Percentiles rank a stretch among this genome's conserved stretches.
Evolutionary conservation across 2,329 filamentous ascomycete species (phyloP).

Genomic region (Trichoderma sp.): DNA sequence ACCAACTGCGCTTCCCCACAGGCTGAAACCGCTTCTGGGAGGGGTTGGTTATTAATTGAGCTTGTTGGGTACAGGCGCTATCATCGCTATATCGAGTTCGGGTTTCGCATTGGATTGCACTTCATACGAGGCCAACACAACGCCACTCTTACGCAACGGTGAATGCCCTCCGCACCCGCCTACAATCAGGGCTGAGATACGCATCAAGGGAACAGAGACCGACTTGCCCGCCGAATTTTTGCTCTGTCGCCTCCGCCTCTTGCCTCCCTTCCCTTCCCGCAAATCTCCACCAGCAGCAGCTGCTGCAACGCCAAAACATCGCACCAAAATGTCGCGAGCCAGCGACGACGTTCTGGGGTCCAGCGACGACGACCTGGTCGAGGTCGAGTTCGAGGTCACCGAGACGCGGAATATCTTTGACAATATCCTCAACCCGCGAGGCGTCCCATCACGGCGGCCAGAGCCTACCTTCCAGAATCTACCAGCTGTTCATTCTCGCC

Average conservation of each 20-base stretch:
- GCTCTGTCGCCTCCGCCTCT: not conserved
- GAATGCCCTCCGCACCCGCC: slow-evolving; percentile 1
- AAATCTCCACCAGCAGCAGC: not conserved
- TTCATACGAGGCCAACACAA: not conserved
- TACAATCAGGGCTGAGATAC: not conserved
- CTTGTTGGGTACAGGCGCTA: not conserved
- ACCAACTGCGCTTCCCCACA: not conserved
- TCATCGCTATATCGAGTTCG: not conserved
- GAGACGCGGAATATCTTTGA: slow-evolving; percentile 10
- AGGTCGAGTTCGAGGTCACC: slow-evolving; percentile 32
- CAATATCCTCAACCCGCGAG: slow-evolving; percentile 17
- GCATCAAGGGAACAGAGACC: not conserved
- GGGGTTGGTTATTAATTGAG: not conserved
- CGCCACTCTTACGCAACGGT: slow-evolving; percentile 2
- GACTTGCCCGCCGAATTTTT: not conserved
- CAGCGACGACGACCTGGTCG: slow-evolving; percentile 36
- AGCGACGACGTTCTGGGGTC: slow-evolving; percentile 19
- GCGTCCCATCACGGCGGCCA: not conserved
- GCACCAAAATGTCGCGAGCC: slow-evolving; percentile 20
- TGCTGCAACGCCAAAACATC: not conserved
- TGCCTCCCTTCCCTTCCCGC: not conserved
- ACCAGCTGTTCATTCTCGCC: not conserved
- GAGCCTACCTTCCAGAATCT: not conserved
- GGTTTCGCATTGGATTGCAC: not conserved
- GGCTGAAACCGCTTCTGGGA: not conserved